Percentiles rank a stretch among this genome's conserved stretches.
Evolutionary conservation across 352 stramenopile species (phyloP).

Genomic region (Thraustotheca clavata): DNA sequence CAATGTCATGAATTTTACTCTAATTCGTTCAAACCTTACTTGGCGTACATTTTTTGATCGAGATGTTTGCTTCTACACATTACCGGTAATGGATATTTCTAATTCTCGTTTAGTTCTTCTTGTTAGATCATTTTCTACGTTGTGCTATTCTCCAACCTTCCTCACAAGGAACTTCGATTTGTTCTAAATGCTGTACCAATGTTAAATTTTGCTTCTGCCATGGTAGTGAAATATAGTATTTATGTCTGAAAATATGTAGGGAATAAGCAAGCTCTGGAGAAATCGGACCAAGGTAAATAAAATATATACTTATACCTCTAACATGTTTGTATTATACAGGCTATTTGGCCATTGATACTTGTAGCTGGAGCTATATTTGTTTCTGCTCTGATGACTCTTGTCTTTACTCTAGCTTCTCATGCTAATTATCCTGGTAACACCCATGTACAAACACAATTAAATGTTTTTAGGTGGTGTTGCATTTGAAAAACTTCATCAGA

Average conservation of each 20-base stretch:
- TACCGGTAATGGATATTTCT: conserved; percentile 8
- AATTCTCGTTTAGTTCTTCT: not conserved
- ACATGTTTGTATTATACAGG: conserved; percentile 26
- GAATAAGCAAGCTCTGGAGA: conserved; percentile 58
- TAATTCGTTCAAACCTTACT: not conserved
- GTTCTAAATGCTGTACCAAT: conserved; percentile 96
- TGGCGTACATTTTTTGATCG: not conserved
- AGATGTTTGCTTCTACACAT: not conserved
- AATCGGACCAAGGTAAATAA: conserved; percentile 41
- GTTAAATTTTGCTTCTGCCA: conserved; percentile 88
- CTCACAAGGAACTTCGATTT: conserved; percentile 98
- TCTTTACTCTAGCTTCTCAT: conserved; percentile 66
- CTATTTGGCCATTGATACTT: conserved; percentile 40
- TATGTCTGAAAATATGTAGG: conserved; percentile 28
- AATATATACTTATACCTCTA: too few relatives aligned
- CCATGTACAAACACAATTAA: not conserved
- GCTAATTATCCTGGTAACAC: conserved; percentile 90
- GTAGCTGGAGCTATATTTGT: conserved; percentile 40
- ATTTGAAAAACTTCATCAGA: conserved; percentile 48
- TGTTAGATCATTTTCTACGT: conserved; percentile 71
- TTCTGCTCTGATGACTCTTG: conserved; percentile 33
- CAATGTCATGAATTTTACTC: not conserved
- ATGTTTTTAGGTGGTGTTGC: conserved; percentile 45
- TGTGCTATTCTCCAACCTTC: conserved; percentile 91
- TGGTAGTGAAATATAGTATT: conserved; percentile 34